Evolutionary conservation across 2,329 filamentous ascomycete species (phyloP), one percentile per base, ranked within the genome.

Genomic region (Aureobasidium mangrovei): DNA sequence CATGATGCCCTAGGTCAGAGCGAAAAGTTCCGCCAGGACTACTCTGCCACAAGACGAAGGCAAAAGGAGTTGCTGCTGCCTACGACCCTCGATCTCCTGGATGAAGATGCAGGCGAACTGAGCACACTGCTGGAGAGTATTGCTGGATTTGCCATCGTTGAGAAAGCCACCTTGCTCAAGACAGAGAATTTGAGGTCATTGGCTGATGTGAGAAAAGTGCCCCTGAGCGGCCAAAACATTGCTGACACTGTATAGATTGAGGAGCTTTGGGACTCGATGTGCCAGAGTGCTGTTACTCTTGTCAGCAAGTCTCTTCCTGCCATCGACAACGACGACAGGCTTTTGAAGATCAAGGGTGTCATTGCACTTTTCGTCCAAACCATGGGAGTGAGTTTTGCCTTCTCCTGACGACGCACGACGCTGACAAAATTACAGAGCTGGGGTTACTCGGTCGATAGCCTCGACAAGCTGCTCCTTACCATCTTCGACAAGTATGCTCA

Each of bases 181-280:
- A 85, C 86, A 0, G 88, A 89, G 1, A 88, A 93, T 64, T 74
- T 98, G 47, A 83, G 93, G 59, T 86, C 89, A 29, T 74, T 82
- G 8, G 81, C 87, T 60, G 93, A 98, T 73, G 91, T 91, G 69
- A 69, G 81, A 65, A 10, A 12, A 41, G 18, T 26, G 28, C 4
- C 27, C 9, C 31, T 57, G 29, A 8, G 3, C 24, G 27, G 18
- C n/a, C 33, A 29, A 60, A 10, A n/a, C 60, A 33, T 42, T 31
- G 5, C 31, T 28, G 9, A 36, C 31, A 43, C 7, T 4, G 8
- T 49, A 8, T 31, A 91, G 86, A 83, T 96, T n/a, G 93, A 98
- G 65, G 93, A 97, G 70, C 75, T 98, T 2, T 98, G 93, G 93
- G 91, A 97, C 64, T 96, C 91, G 0, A 93, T 97, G 88, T 97